These are phyloP conservation scores for Boletus mariae DNA, from an alignment of 1,284 basidiomycete genomes.

Conservation along the genomic window DNA sequence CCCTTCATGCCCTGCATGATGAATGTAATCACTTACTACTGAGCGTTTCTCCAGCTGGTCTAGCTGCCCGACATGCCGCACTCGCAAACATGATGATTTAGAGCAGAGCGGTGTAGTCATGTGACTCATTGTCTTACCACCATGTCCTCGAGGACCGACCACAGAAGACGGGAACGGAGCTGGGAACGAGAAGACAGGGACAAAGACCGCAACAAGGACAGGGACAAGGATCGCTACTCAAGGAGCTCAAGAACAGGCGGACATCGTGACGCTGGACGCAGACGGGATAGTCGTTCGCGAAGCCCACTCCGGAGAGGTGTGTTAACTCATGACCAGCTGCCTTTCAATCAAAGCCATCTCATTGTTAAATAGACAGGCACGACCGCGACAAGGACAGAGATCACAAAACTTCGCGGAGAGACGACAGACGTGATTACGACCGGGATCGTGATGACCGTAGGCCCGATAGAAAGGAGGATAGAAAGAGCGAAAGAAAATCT, in stretches of 20 bases:
- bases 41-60: constrained; percentile 8
- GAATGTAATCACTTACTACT: constrained; percentile 16
- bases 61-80: constrained; percentile 14
- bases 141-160: constrained; percentile 53
- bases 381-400: constrained; percentile 33
- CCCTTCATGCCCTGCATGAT: constrained; percentile 8
- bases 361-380: constrained; percentile 29
- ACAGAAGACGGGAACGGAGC: constrained; percentile 61
- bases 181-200: constrained; percentile 59
- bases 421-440: constrained; percentile 37
- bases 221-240: constrained; percentile 32
- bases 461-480: constrained; percentile 35
- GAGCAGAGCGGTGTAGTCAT: constrained; percentile 17
- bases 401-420: constrained; percentile 39
- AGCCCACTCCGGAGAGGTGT: constrained; percentile 53
- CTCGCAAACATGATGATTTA: constrained; percentile 21
- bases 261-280: constrained; percentile 45
- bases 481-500: constrained; percentile 22
- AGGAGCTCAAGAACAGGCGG: constrained; percentile 35
- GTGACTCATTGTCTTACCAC: constrained; percentile 24
- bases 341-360: neutral
- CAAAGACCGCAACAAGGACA: constrained; percentile 37
- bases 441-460: constrained; percentile 39
- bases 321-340: neutral
- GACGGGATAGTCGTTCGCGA: constrained; percentile 61